Evolutionary conservation across 768 basidiomycete species (phyloP), one percentile per base, ranked within the genome.

Genomic region (Coprinellus micaceus): DNA sequence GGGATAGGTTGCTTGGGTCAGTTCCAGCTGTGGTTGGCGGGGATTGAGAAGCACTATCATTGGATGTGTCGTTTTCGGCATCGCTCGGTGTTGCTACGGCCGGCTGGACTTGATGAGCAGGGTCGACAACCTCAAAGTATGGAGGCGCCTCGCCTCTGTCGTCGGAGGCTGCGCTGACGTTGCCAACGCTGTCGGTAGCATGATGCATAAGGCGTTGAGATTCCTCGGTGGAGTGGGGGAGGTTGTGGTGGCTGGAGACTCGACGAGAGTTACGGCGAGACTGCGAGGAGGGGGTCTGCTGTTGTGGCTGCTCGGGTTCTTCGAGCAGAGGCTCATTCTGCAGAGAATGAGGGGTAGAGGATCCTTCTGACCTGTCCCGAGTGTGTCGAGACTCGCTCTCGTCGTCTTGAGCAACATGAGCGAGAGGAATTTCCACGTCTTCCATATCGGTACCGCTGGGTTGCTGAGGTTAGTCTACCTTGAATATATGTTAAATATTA

Each of bases 61-160:
- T 2, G 4, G 44, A 24, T 19, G 44, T 37, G 10, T 9, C 10
- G 9, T 37, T 19, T 24, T 45, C 44, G 44, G 22, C 44, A 33
- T 33, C 37, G 43, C 5, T 9, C 47, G 47, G 19, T 9, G 47
- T 24, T 9, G 11, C n/a, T 19, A n/a, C 47, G 13, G 47, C n/a
- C 26, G 47, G 47, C 21, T 7, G 33, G n/a, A n/a, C 30, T 37
- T 37, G 12, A 36, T n/a, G 50, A 9, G 25, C 29, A 4, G 25
- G 13, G 21, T 55, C 68, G 36, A 80, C 72, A 11, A 78, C 80
- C 68, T 89, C 86, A 50, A 78, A 81, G 67, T 91, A 91, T 0
- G 87, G 68, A 3, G 89, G 88, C 4, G 85, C 84, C 39, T 83
- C 82, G 22, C 86, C 89, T 58, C 83, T 71, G 9, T 78, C 75